Conservation (phyloP, 345 rosid genomes). For the Lepidium didymum region DNA sequence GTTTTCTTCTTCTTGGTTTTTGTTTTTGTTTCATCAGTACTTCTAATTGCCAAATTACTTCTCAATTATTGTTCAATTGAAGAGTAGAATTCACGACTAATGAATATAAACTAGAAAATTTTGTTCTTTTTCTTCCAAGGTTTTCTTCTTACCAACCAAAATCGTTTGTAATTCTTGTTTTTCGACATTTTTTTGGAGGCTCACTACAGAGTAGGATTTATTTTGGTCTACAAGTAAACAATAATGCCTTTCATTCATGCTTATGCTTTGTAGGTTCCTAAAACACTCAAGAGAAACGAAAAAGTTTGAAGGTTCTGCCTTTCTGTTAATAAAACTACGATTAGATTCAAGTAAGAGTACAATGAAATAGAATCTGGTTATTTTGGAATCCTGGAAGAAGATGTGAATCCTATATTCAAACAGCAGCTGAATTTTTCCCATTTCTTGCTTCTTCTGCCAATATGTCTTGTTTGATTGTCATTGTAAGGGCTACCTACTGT, state of each 20-base stretch:
- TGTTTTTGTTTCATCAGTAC: neutral
- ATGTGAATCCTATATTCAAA: slow-evolving; percentile 45
- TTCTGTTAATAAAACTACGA: neutral
- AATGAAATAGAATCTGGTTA: slow-evolving; percentile 11
- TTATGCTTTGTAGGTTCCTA: neutral
- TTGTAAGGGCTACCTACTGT: slow-evolving; percentile 18
- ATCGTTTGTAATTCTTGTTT: neutral
- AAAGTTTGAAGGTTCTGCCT: neutral
- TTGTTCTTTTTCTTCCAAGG: neutral
- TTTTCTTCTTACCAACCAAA: neutral
- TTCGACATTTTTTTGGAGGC: neutral
- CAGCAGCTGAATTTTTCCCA: slow-evolving; percentile 36
- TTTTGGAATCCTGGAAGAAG: slow-evolving; percentile 31
- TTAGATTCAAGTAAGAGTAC: neutral
- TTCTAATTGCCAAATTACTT: neutral
- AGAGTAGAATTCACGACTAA: neutral
- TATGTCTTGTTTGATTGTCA: slow-evolving; percentile 26
- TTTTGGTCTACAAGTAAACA: neutral
- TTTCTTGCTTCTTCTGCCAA: slow-evolving; percentile 34
- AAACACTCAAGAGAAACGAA: neutral
- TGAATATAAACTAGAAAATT: neutral
- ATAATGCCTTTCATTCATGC: neutral
- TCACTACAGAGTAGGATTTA: neutral
- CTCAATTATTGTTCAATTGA: neutral
- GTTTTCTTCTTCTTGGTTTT: neutral